Base-by-base conservation (phyloP, 352 stramenopile genomes). In the Globisporangium irregulare region DNA sequence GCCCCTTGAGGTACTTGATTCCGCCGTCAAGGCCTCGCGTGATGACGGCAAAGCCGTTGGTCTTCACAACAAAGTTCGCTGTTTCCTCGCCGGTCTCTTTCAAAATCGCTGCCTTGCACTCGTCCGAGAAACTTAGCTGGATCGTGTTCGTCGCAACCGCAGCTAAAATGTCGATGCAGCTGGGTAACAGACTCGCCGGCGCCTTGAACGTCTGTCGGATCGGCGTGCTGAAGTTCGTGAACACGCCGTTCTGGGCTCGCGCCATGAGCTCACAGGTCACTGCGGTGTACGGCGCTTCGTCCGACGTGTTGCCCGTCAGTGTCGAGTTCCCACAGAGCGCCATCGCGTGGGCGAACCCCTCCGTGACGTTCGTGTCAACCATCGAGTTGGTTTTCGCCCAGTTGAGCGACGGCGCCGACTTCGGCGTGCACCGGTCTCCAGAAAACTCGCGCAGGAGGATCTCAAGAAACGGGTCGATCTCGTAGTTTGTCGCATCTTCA, bases 211-310 rank as follows among this genome's bases (percentile, higher is more conserved):
- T 80, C 14, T 80, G 53, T 9, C 81, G 82, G 22, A 90, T 78
- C n/a, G 79, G 78, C 9, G 79, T 71, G 55, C 84, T 92, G 54
- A 89, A 90, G 65, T 88, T 92, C 15, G 82, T 90, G 63, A 92
- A 90, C 12, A 87, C 82, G n/a, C 84, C 80, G 57, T 92, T 92
- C 66, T 89, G 79, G 53, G 88, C 67, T 9, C 79, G 84, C 53
- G 80, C 74, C 65, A 92, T 82, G 54, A 92, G 66, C 56, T 92
- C 80, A 32, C 84, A 92, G 18, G 81, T 78, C 62, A 90, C 82
- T 46, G 80, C 84, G 4, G 81, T 82, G 60, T 82, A 87, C 43
- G 79, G 46, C 24, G 70, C 69, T 43, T 89, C 80, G 10, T 67
- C 73, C 12, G 67, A 75, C 4, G 66, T 53, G 48, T 62, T 54